Evolutionary conservation across 495 filamentous ascomycete species (phyloP).

Genomic region (Hypoxylon rickii): DNA sequence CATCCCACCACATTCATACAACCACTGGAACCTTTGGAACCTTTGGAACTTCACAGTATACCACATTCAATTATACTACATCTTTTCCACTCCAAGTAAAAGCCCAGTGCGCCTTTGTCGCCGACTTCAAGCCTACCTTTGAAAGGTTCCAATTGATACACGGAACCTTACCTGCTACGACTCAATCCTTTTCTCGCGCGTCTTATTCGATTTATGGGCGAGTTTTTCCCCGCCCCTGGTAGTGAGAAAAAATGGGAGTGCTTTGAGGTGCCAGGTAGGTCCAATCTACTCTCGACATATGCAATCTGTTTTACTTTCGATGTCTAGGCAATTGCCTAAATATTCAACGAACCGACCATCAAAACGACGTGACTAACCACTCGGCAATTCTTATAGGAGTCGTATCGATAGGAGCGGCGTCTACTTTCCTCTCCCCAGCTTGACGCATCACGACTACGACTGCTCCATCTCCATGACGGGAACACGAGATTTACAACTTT

Average conservation of each 20-base stretch:
- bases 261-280: slow-evolving; percentile 37
- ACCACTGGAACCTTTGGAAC: neutral
- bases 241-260: slow-evolving; percentile 39
- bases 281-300: slow-evolving; percentile 3
- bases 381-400: slow-evolving; percentile 5
- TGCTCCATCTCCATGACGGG: slow-evolving; percentile 32
- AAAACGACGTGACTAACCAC: neutral
- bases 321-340: neutral
- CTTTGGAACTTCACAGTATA: slow-evolving; percentile 20
- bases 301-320: slow-evolving; percentile 1
- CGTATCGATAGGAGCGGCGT: slow-evolving; percentile 30
- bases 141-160: slow-evolving; percentile 28
- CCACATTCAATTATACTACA: slow-evolving; percentile 12
- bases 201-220: slow-evolving; percentile 33
- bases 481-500: slow-evolving; percentile 21
- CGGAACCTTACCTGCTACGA: neutral
- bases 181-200: neutral
- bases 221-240: slow-evolving; percentile 21
- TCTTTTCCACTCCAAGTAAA: slow-evolving; percentile 20
- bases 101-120: slow-evolving; percentile 30
- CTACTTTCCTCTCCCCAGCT: slow-evolving; percentile 18
- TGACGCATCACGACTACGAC: slow-evolving; percentile 6
- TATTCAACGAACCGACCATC: neutral
- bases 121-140: slow-evolving; percentile 18
- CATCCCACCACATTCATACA: slow-evolving; percentile 37